These are phyloP conservation scores for Salix arbutifolia DNA, from an alignment of 345 rosid species.

Conservation along the genomic window DNA sequence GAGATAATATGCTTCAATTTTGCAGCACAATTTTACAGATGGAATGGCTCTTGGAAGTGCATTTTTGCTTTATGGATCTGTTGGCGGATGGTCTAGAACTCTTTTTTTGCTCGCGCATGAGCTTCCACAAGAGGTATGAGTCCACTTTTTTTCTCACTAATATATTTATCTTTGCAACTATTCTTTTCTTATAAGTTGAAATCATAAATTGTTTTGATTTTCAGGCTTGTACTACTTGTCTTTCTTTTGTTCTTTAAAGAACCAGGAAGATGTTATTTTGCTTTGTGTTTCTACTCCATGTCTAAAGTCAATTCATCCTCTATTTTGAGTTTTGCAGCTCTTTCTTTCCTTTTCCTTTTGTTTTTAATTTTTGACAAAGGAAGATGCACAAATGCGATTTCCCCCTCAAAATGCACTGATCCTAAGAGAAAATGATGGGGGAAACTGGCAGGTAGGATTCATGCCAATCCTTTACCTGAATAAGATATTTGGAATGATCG, in stretches of 20 bases:
- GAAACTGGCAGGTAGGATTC: background rate
- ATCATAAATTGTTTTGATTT: background rate
- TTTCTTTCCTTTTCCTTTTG: background rate
- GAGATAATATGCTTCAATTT: constrained; percentile 3
- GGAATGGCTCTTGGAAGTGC: constrained; percentile 99
- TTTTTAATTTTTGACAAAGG: background rate
- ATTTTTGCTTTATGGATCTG: constrained; percentile 90
- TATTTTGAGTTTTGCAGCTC: no score
- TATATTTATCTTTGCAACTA: background rate
- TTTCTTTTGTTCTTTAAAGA: no score
- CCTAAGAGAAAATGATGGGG: background rate
- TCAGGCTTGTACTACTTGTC: background rate
- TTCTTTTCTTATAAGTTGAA: background rate
- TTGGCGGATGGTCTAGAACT: constrained; percentile 99
- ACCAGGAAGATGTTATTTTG: no score
- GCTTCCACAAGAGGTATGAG: constrained; percentile 93
- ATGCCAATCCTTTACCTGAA: background rate
- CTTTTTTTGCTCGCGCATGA: constrained; percentile 93
- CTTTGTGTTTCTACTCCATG: no score
- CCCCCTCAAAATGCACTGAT: background rate
- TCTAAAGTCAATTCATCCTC: no score
- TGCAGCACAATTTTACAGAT: constrained; percentile 97
- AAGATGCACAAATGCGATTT: background rate
- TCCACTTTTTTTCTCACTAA: constrained; percentile 12
- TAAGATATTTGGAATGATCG: background rate